Evolutionary conservation across 768 basidiomycete genomes (phyloP).

Genomic region (Sistotremastrum niveocremeum): DNA sequence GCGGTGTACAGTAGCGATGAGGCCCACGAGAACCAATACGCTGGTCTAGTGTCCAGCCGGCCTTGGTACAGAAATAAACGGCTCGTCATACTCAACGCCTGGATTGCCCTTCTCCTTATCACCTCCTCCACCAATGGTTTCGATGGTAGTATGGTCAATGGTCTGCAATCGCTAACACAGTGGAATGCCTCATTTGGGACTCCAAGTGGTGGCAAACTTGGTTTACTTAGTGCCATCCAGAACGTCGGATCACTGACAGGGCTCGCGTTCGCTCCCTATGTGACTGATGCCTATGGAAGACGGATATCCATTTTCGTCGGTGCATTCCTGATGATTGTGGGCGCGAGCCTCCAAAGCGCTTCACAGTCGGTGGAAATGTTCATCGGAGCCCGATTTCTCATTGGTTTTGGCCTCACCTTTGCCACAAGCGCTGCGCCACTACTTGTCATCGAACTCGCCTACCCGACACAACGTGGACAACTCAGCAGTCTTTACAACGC

Average conservation of each 20-base stretch:
- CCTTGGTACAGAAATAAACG: too few relatives aligned
- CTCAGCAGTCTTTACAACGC: conserved; percentile 22
- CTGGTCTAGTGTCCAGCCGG: too few relatives aligned
- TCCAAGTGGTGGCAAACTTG: too few relatives aligned
- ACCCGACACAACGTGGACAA: conserved; percentile 26
- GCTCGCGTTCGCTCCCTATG: conserved; percentile 26
- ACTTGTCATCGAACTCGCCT: conserved; percentile 25
- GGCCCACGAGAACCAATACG: too few relatives aligned
- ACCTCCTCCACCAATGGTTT: conserved; percentile 5
- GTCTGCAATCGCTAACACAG: too few relatives aligned
- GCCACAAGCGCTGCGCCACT: conserved; percentile 22
- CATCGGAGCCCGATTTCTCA: conserved; percentile 25
- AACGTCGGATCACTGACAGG: conserved; percentile 27
- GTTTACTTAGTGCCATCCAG: conserved; percentile 7
- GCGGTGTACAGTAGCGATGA: too few relatives aligned
- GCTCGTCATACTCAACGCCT: too few relatives aligned
- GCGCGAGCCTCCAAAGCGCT: conserved; percentile 25
- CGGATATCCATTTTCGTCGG: conserved; percentile 23
- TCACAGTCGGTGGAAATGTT: conserved; percentile 29
- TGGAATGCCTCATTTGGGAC: too few relatives aligned
- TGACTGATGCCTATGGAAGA: conserved; percentile 28
- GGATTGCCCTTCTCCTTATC: neutral
- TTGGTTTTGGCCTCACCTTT: conserved; percentile 20
- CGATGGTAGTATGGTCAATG: neutral
- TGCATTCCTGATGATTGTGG: conserved; percentile 25